Evolutionary conservation across 1,284 basidiomycete genomes (phyloP).

Genomic region (Mycosarcoma mackinlayi): DNA sequence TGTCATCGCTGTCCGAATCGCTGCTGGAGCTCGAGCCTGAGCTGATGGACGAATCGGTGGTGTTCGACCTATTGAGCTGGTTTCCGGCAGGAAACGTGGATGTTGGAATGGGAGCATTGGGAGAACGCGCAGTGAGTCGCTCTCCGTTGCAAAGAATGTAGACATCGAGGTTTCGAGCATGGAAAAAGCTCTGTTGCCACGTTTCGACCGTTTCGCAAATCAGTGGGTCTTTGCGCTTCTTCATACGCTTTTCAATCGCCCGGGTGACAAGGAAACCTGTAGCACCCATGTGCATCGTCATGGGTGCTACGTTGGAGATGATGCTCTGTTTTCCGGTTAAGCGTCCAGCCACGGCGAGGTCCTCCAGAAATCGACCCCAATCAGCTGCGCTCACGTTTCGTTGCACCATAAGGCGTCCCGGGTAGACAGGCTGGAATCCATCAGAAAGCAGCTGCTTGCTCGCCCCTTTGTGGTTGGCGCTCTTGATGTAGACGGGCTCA

Average conservation of each 20-base stretch:
- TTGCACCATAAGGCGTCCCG: conserved; percentile 13
- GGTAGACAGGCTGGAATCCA: conserved; percentile 30
- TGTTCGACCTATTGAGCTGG: conserved; percentile 3
- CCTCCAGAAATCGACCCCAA: conserved; percentile 32
- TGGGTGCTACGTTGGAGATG: conserved; percentile 20
- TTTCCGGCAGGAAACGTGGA: neutral
- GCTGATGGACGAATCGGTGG: neutral
- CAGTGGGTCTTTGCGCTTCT: conserved; percentile 24
- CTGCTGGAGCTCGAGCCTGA: conserved; percentile 15
- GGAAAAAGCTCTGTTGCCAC: conserved; percentile 35
- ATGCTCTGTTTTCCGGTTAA: conserved; percentile 20
- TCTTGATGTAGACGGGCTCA: conserved; percentile 15
- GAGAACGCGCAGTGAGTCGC: conserved; percentile 23
- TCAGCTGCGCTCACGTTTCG: conserved; percentile 34
- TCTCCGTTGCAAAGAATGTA: conserved; percentile 15
- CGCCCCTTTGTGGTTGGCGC: conserved; percentile 8
- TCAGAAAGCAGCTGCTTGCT: conserved; percentile 21
- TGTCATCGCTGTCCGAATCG: conserved; percentile 6
- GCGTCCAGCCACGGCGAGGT: conserved; percentile 21
- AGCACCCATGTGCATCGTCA: conserved; percentile 31
- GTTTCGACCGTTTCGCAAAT: conserved; percentile 27
- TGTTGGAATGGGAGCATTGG: conserved; percentile 7
- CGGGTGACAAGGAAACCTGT: conserved; percentile 33
- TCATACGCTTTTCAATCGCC: conserved; percentile 33
- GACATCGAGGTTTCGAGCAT: conserved; percentile 27